Evolutionary conservation across 306 rosid genomes (phyloP).

Genomic region (Lagenaria siceraria): DNA sequence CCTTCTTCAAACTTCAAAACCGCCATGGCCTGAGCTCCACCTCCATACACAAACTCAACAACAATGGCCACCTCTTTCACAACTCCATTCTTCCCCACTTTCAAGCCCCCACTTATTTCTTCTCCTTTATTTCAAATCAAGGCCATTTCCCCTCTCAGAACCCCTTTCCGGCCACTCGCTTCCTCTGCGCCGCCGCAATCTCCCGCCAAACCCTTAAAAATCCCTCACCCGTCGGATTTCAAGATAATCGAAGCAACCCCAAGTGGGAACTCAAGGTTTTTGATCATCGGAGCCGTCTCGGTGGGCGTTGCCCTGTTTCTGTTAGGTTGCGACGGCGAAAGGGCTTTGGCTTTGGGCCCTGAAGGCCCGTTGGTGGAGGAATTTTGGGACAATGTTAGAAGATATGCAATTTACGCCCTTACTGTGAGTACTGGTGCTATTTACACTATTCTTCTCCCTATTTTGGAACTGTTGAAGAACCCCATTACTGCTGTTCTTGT

Average conservation of each 20-base stretch:
- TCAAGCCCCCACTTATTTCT: neutral
- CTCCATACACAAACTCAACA: neutral
- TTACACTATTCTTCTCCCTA: slow-evolving; percentile 50
- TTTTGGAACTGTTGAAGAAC: slow-evolving; percentile 62
- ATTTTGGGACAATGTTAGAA: slow-evolving; percentile 90
- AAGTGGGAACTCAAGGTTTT: slow-evolving; percentile 15
- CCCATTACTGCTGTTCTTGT: slow-evolving; percentile 77
- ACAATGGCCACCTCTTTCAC: neutral
- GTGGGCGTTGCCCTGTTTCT: slow-evolving; percentile 44
- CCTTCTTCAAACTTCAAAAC: neutral
- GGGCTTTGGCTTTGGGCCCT: slow-evolving; percentile 78
- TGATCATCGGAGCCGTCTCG: slow-evolving; percentile 54
- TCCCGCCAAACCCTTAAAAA: neutral
- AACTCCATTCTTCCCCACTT: neutral
- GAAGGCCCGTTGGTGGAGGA: slow-evolving; percentile 90
- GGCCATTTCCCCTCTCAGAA: neutral
- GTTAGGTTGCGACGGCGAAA: slow-evolving; percentile 37
- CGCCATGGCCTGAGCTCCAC: neutral
- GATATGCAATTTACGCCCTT: slow-evolving; percentile 73
- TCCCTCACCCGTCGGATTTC: neutral
- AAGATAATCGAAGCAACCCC: neutral
- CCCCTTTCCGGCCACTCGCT: neutral
- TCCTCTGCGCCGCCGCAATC: neutral
- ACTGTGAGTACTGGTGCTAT: slow-evolving; percentile 82
- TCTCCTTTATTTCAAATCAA: neutral